Base-by-base conservation (phyloP, 352 stramenopile species). In the Phytopythium sindhum region DNA sequence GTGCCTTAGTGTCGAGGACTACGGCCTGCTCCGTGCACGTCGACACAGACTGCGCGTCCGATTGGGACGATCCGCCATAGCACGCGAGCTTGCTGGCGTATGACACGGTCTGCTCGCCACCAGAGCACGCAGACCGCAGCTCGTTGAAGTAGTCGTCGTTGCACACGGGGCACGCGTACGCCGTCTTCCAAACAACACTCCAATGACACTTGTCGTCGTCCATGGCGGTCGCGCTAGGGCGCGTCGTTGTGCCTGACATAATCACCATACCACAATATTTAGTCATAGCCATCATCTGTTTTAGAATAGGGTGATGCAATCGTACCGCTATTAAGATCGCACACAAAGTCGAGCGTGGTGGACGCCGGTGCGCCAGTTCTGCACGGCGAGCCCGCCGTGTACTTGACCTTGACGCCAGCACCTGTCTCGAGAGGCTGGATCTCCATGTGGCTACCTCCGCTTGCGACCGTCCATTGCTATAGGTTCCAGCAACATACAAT, bases 381-480 rank as follows among this genome's bases (percentile, higher is more conserved):
- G 53, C 84, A 93, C 0, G 65, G 66, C 0, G 78, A 85, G 14
- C 84, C 84, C 23, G 65, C 69, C 1, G 73, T 85, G 45, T 90
- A 88, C 1, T 64, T 66, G 0, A 91, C 80, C 26, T 76, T 79
- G 6, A 93, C 68, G 45, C 84, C 84, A 28, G 73, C 71, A n/a
- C 84, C 84, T 44, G 77, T 86, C 6, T 75, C 66, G 1, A 81
- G 61, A 11, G 82, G 70, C 24, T 82, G 67, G 33, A 93, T 84
- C 9, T 83, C 74, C 67, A 93, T 83, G 17, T 79, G 72, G 33
- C 78, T 86, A 1, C 84, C 84, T 29, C 81, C 84, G 48, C 76
- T 93, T 3, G 77, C 60, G 39, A 88, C 68, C 35, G 72, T 80
- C 80, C 81, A 90, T 90, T 93, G 80, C 84, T 93, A 28, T 23